A percentile compares a stretch with the other conserved stretches of the same genome.
phyloP scores from a whole-genome alignment of 768 basidiomycete species.

The Mycena capillaripes region DNA sequence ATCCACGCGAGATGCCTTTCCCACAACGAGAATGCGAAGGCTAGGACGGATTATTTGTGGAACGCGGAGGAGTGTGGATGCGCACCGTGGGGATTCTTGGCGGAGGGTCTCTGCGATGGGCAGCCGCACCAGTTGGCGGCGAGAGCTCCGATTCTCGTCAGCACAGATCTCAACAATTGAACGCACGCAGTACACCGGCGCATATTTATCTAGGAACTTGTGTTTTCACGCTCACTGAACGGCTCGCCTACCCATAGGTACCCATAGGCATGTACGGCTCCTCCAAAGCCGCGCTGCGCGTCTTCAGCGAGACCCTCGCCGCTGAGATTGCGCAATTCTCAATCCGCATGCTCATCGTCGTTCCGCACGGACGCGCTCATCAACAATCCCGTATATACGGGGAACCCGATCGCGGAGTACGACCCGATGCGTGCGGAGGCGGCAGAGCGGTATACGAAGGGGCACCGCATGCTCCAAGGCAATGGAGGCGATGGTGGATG shows the following conservation, averaged over 20 bases:
- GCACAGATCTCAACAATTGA: too few relatives aligned
- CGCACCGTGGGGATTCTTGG: too few relatives aligned
- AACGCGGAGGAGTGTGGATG: too few relatives aligned
- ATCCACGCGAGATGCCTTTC: too few relatives aligned
- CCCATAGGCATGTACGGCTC: slow-evolving; percentile 46
- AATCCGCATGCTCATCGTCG: slow-evolving; percentile 56
- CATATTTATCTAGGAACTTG: too few relatives aligned
- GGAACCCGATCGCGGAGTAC: slow-evolving; percentile 51
- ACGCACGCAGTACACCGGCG: background rate
- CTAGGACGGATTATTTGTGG: too few relatives aligned
- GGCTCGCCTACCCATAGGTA: background rate
- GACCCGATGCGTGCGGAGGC: slow-evolving; percentile 41
- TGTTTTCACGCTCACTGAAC: background rate
- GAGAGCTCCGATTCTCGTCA: slow-evolving; percentile 35
- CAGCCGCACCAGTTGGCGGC: slow-evolving; percentile 54
- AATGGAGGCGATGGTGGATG: slow-evolving; percentile 47
- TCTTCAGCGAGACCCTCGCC: slow-evolving; percentile 55
- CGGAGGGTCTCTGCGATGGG: too few relatives aligned
- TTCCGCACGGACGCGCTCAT: slow-evolving; percentile 54
- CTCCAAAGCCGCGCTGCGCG: slow-evolving; percentile 58
- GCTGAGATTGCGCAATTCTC: slow-evolving; percentile 54
- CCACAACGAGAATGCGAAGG: too few relatives aligned
- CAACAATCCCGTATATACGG: slow-evolving; percentile 38
- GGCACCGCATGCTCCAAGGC: slow-evolving; percentile 41
- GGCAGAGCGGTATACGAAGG: slow-evolving; percentile 26